Evolutionary conservation across 768 basidiomycete genomes (phyloP).

Genomic region (Rhodosporidiobolus odoratus): DNA sequence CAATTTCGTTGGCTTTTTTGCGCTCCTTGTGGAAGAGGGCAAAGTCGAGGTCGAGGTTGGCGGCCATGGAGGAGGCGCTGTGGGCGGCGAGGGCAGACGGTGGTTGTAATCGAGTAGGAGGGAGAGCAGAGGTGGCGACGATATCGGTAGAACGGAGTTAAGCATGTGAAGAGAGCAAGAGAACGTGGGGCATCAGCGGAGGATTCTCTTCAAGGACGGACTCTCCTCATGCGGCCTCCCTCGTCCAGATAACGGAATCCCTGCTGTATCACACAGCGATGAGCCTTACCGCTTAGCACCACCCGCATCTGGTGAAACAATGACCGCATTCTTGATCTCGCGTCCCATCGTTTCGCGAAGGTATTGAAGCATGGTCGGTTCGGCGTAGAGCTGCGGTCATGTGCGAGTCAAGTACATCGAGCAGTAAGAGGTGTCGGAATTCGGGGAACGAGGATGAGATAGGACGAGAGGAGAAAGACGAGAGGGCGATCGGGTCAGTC

Average conservation of each 20-base stretch:
- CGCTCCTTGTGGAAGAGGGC: conserved; percentile 99
- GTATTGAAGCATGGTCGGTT: conserved; percentile 89
- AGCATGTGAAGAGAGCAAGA: too few relatives aligned
- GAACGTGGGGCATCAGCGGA: too few relatives aligned
- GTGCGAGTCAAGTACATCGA: too few relatives aligned
- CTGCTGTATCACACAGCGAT: too few relatives aligned
- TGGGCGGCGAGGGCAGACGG: not conserved
- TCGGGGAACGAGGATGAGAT: not conserved
- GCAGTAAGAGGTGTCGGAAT: too few relatives aligned
- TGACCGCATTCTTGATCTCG: conserved; percentile 73
- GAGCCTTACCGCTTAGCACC: conserved; percentile 80
- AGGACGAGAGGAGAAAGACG: not conserved
- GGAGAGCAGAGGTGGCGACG: not conserved
- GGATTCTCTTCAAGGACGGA: too few relatives aligned
- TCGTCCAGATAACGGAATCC: too few relatives aligned
- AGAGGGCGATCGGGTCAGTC: not conserved
- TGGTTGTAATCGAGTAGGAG: not conserved
- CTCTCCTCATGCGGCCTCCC: too few relatives aligned
- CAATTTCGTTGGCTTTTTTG: conserved; percentile 90
- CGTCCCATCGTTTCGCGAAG: conserved; percentile 75
- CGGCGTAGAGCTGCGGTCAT: conserved; percentile 75
- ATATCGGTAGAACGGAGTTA: not conserved
- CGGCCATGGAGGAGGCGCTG: conserved; percentile 95
- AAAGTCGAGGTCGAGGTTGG: conserved; percentile 92
- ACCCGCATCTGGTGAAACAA: conserved; percentile 96